Base-by-base conservation (phyloP, 257 asterid genomes). In the Voacanga thouarsii region DNA sequence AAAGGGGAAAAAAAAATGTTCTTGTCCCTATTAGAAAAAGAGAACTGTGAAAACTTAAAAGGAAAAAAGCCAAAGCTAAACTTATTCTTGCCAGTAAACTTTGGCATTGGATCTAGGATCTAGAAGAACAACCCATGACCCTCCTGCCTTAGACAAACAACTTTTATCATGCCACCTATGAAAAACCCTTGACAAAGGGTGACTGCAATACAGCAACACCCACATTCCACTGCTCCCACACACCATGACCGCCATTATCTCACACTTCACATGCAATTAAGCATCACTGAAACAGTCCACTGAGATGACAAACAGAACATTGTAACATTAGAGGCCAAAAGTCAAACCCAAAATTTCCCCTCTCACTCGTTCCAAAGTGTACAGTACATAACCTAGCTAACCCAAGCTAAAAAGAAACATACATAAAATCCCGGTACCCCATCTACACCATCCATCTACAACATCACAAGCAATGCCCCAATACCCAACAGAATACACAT, bases 251-350 rank as follows among this genome's bases (percentile, higher is more conserved):
- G 5, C 39, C 70, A 77, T 51, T 33, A 72, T 80, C 72, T 51
- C 66, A 81, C 78, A 72, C 50, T 69, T 50, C 77, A 76, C 89
- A 87, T 84, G 89, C 90, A 84, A 68, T 81, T 82, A 75, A 80
- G 65, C 75, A 69, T 59, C 44, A 11, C 33, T 45, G 56, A 80
- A 80, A 72, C 21, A 83, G 50, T 43, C 24, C 75, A 67, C 26
- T 51, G 39, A 77, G 60, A 49, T 51, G 61, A 30, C 57, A n/a
- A 53, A 69, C 5, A 47, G 64, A 80, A 53, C 3, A 67, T 8
- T 3, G 18, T 51, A 23, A 67, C 61, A 41, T 41, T 2, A 28
- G 5, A 74, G 55, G 28, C 53, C 66, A 74, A 50, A 65, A 44
- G 61, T 67, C 21, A 80, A 67, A 64, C 75, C 30, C 19, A 50